These are phyloP conservation scores for Komagataea norvegica DNA, from an alignment of 1,139 yeast genomes.

Conservation along the genomic window DNA sequence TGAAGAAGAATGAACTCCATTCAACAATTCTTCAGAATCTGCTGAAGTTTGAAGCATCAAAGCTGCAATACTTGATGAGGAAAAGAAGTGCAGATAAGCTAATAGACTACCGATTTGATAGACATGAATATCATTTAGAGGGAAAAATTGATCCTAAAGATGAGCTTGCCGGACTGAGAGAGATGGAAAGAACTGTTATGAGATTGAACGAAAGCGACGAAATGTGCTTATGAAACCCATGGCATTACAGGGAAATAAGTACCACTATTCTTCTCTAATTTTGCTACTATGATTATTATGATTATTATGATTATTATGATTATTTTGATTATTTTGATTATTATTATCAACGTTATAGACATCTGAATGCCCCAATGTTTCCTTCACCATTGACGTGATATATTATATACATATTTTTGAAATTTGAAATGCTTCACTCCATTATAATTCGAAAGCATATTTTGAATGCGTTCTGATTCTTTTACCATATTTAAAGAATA, in stretches of 20 bases:
- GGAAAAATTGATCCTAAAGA: background rate
- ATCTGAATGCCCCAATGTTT: too few species aligned
- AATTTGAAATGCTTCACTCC: background rate
- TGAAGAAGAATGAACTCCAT: slow-evolving; percentile 2
- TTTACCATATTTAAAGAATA: slow-evolving; percentile 64
- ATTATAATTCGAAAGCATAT: slow-evolving; percentile 45
- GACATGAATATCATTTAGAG: background rate
- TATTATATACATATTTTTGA: too few species aligned
- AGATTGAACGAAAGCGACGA: slow-evolving; percentile 10
- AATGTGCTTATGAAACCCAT: slow-evolving; percentile 7
- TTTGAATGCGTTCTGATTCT: slow-evolving; percentile 56
- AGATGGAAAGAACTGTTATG: slow-evolving; percentile 9
- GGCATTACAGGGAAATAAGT: background rate
- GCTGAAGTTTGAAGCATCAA: slow-evolving; percentile 8
- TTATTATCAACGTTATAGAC: too few species aligned
- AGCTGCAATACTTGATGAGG: slow-evolving; percentile 1
- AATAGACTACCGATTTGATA: background rate
- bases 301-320: background rate
- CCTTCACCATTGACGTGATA: too few species aligned
- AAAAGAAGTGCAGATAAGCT: background rate
- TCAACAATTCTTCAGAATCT: slow-evolving; percentile 9
- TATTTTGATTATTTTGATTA: too few species aligned
- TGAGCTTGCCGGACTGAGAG: slow-evolving; percentile 5
- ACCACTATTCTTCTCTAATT: background rate
- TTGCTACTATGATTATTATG: too few species aligned